phyloP scores from a whole-genome alignment of 2,329 filamentous ascomycete species.

The Cytospora schulzeri region DNA sequence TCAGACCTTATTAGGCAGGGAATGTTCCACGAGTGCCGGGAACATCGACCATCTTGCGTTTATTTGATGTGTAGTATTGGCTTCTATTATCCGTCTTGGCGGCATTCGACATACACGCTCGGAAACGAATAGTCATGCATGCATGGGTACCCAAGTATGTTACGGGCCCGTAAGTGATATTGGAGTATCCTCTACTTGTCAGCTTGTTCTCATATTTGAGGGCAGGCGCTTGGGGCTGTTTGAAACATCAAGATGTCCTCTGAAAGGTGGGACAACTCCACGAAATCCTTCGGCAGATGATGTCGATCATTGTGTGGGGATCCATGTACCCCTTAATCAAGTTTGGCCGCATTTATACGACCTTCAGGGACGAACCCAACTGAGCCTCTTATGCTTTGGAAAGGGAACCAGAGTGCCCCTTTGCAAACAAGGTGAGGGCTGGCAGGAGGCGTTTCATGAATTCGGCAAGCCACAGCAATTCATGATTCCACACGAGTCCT shows the following conservation, averaged over 20 bases:
- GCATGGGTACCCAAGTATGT: too few species aligned
- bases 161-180: not conserved
- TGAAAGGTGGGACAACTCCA: conserved; percentile 12
- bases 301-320: not conserved
- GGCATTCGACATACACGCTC: not conserved
- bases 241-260: not conserved
- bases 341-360: not conserved
- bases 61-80: not conserved
- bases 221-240: not conserved
- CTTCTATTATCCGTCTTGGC: not conserved
- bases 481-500: too few species aligned
- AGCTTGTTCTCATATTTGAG: not conserved
- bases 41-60: not conserved
- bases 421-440: too few species aligned
- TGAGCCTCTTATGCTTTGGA: too few species aligned
- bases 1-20: too few species aligned
- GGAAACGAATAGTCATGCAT: too few species aligned
- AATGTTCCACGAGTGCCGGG: not conserved
- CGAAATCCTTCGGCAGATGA: not conserved
- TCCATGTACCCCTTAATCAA: conserved; percentile 13
- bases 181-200: not conserved
- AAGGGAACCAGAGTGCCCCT: too few species aligned
- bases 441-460: not conserved
- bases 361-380: too few species aligned
- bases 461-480: too few species aligned